Base-by-base conservation (phyloP, 495 filamentous ascomycete genomes). In the Physcia stellaris region DNA sequence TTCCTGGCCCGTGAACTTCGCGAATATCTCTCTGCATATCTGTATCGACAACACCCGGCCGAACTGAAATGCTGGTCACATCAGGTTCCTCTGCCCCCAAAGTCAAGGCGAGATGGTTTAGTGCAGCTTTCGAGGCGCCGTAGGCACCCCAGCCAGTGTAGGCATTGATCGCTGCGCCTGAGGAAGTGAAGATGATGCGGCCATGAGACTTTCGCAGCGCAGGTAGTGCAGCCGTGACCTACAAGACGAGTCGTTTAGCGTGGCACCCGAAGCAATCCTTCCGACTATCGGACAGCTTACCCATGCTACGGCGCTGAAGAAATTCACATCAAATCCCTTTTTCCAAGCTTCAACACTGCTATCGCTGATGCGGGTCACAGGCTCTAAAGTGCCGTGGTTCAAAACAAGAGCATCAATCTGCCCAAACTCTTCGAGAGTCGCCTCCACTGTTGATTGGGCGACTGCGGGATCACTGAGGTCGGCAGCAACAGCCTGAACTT, bases 11-110 rank as follows among this genome's bases (percentile, higher is more conserved):
- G 49, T 88, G 83, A 36, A 73, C 65, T 28, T 87, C 79, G 39
- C 90, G 66, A 24, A 98, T 66, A 32, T 79, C 73, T 32, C 71
- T 70, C 56, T 95, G 90, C 90, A 98, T 98, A 28, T 85, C 82
- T 2, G 90, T 98, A 52, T 95, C 82, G 19, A 90, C 76, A 41
- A 85, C 78, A 4, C 90, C 90, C 0, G 90, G 90, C 29, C 80
- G 72, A 32, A 98, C 63, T 0, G 73, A 59, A 2, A 98, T 54
- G 6, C 69, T 70, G 2, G 70, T 80, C 37, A 94, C 71, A 12
- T 79, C 68, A 6, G 82, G 75, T 57, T 95, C 90, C 47, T 98
- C 90, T 6, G 64, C 67, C 1, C 73, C 78, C 17, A 96, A 46
- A 13, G 81, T 85, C 36, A 68, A 50, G 12, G 74, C 72, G 0